Conservation (phyloP, 768 basidiomycete genomes). For the Paxillus rubicundulus region DNA sequence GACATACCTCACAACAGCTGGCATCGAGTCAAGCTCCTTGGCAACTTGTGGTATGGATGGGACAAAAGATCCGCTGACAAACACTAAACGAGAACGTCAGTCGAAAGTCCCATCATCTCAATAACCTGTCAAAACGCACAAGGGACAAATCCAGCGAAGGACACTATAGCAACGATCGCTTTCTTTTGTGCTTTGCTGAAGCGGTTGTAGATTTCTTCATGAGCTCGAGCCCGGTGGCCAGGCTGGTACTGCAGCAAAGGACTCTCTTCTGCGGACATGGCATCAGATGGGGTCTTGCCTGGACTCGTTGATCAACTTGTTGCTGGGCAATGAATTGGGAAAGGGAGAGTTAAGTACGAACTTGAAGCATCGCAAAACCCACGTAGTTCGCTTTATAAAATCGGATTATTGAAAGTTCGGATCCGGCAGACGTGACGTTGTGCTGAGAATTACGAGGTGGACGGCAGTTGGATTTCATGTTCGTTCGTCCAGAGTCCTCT, state of each 20-base stretch:
- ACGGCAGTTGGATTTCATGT: too few species aligned
- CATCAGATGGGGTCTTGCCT: not conserved
- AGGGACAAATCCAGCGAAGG: constrained; percentile 46
- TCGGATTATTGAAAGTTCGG: too few species aligned
- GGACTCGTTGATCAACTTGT: not conserved
- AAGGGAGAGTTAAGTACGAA: too few species aligned
- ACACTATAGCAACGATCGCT: constrained; percentile 55
- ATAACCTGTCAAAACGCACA: constrained; percentile 37
- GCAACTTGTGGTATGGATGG: constrained; percentile 76
- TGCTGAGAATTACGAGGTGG: too few species aligned
- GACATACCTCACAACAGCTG: constrained; percentile 49
- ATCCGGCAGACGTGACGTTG: too few species aligned
- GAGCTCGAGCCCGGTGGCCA: not conserved
- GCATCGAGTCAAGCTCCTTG: constrained; percentile 56
- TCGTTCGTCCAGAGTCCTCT: too few species aligned
- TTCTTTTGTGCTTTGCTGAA: constrained; percentile 53
- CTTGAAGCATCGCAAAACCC: too few species aligned
- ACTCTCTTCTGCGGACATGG: constrained; percentile 29
- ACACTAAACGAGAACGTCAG: constrained; percentile 41
- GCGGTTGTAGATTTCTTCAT: constrained; percentile 50
- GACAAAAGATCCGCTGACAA: constrained; percentile 66
- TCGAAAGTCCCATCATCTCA: not conserved
- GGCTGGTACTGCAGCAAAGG: constrained; percentile 20
- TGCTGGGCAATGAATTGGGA: too few species aligned
- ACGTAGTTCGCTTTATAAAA: too few species aligned